A percentile compares a stretch with the other conserved stretches of the same genome.
phyloP scores from a whole-genome alignment of 306 rosid genomes.

The Macrotyloma uniflorum region DNA sequence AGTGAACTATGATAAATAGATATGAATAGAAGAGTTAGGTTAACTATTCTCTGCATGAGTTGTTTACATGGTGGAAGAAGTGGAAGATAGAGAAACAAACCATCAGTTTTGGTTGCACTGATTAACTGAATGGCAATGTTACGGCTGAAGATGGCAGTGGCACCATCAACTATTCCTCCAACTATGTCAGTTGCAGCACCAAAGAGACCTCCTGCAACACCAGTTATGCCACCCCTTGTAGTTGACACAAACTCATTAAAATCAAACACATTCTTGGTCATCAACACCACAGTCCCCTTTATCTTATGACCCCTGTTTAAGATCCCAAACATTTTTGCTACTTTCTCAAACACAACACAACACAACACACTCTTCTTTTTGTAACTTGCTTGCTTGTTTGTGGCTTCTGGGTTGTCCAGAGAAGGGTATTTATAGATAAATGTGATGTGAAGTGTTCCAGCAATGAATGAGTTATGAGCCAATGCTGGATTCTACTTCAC shows the following conservation, averaged over 20 bases:
- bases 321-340: neutral
- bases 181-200: neutral
- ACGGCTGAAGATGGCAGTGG: constrained; percentile 23
- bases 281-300: constrained; percentile 36
- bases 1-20: too few species aligned
- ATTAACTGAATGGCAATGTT: constrained; percentile 20
- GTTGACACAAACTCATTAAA: neutral
- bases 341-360: neutral
- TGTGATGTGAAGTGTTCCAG: neutral
- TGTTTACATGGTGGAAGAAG: neutral
- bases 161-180: neutral
- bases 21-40: too few species aligned
- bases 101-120: constrained; percentile 34
- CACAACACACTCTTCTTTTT: neutral
- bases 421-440: neutral
- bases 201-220: neutral
- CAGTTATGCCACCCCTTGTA: neutral
- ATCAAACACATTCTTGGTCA: constrained; percentile 40
- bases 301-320: neutral
- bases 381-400: neutral
- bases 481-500: too few species aligned
- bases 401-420: neutral
- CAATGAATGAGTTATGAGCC: too few species aligned
- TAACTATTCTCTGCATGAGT: neutral
- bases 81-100: neutral